Percentiles rank a stretch among this genome's conserved stretches.
Evolutionary conservation across 2,329 filamentous ascomycete species (phyloP).

Genomic region (Neopestalotiopsis rosae): DNA sequence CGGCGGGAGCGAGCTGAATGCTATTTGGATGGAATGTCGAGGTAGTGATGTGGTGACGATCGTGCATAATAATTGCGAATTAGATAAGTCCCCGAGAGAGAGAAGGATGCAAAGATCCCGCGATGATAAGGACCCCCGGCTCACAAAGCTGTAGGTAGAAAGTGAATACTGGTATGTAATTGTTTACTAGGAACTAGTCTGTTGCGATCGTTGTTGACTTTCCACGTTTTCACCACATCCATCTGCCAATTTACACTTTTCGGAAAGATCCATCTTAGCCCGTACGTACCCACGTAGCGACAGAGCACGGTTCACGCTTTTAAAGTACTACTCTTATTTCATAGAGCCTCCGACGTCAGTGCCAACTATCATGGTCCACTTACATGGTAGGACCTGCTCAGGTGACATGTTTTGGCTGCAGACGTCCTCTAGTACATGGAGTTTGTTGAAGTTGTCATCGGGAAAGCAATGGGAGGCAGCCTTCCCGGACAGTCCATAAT

Average conservation of each 20-base stretch:
- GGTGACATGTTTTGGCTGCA: not conserved
- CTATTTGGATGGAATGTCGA: not conserved
- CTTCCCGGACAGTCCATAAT: too few relatives aligned
- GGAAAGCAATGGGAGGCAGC: not conserved
- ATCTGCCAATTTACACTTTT: not conserved
- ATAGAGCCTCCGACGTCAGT: conserved; percentile 1
- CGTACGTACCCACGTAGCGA: too few relatives aligned
- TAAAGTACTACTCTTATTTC: conserved; percentile 1
- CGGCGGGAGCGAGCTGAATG: not conserved
- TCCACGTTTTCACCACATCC: not conserved
- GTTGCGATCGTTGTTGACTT: not conserved
- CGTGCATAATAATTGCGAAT: too few relatives aligned
- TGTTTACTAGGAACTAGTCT: not conserved
- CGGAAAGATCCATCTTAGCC: not conserved
- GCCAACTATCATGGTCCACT: not conserved
- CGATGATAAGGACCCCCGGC: not conserved
- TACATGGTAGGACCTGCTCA: not conserved
- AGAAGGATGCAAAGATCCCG: not conserved
- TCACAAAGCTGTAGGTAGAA: not conserved
- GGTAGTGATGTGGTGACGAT: not conserved
- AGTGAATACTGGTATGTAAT: not conserved
- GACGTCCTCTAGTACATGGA: not conserved
- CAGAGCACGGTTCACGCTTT: not conserved
- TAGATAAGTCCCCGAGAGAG: not conserved
- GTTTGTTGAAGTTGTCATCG: not conserved